Conservation (phyloP, 495 filamentous ascomycete genomes). For the Penicillium maclennaniae region DNA sequence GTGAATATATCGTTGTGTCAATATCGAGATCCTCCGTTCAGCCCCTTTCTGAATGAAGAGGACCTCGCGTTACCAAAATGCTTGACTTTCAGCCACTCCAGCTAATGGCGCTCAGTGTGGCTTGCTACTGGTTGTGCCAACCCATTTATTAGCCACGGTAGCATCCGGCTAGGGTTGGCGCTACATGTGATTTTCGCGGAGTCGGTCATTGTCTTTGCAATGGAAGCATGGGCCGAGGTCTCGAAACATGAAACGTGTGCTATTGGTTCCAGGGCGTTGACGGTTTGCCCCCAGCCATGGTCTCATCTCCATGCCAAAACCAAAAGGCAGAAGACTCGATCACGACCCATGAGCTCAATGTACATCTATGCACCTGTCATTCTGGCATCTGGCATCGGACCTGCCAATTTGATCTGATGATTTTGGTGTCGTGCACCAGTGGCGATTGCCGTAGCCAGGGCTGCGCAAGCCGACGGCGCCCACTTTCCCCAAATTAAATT, state of each 20-base stretch:
- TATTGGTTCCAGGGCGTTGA: neutral
- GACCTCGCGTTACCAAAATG: neutral
- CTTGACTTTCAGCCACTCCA: slow-evolving; percentile 9
- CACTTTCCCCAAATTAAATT: neutral
- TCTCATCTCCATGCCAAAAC: neutral
- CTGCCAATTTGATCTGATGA: neutral
- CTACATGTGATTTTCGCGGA: slow-evolving; percentile 1
- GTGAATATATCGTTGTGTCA: neutral
- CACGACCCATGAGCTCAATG: neutral
- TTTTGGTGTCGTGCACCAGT: neutral
- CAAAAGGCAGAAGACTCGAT: neutral
- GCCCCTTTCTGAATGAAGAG: neutral
- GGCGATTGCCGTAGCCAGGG: neutral
- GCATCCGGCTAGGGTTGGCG: slow-evolving; percentile 19
- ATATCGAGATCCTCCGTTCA: neutral
- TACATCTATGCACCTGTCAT: neutral
- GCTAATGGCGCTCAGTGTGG: slow-evolving; percentile 14
- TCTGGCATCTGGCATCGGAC: neutral
- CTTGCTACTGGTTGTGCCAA: slow-evolving; percentile 19
- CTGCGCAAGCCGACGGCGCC: neutral
- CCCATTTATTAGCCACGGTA: slow-evolving; percentile 21
- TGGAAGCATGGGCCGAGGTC: neutral
- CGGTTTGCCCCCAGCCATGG: neutral
- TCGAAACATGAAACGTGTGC: neutral
- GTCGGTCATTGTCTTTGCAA: neutral